These are phyloP conservation scores for Dothideomycetes sp. DNA, from an alignment of 2,329 filamentous ascomycete genomes.

Conservation along the genomic window DNA sequence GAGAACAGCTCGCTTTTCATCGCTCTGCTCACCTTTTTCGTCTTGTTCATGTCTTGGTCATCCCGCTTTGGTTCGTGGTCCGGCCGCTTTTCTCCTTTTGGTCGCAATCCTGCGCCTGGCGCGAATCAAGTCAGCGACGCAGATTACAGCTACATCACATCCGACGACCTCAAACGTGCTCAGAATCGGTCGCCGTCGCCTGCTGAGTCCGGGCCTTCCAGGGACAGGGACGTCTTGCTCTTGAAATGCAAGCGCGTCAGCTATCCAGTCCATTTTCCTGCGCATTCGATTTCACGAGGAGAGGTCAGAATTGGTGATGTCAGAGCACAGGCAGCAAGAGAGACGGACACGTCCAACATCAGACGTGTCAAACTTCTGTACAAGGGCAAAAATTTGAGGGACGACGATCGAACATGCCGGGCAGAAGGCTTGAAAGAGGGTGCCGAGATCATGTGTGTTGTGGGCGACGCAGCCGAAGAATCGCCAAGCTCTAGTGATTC, in stretches of 20 bases:
- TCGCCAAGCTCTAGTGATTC: conserved; percentile 30
- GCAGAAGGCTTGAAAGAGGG: conserved; percentile 48
- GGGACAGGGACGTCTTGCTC: conserved; percentile 59
- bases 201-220: conserved; percentile 27
- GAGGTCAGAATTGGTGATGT: conserved; percentile 58
- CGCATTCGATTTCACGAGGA: conserved; percentile 64
- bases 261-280: conserved; percentile 62
- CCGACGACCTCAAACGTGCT: conserved; percentile 49
- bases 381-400: conserved; percentile 61
- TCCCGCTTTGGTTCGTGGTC: conserved; percentile 32
- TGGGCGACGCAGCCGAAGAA: conserved; percentile 40
- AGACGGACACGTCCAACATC: conserved; percentile 51
- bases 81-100: conserved; percentile 39
- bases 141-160: conserved; percentile 76
- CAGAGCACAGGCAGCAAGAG: conserved; percentile 53
- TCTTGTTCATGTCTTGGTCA: conserved; percentile 36
- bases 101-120: conserved; percentile 27
- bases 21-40: conserved; percentile 22
- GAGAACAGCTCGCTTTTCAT: conserved; percentile 20
- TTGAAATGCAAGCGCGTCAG: conserved; percentile 57
- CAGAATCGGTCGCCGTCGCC: conserved; percentile 12
- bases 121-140: conserved; percentile 56
- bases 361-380: conserved; percentile 57
- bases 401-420: conserved; percentile 45
- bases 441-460: conserved; percentile 49